Conservation (phyloP, 495 filamentous ascomycete species). For the Penicillium parvum region DNA sequence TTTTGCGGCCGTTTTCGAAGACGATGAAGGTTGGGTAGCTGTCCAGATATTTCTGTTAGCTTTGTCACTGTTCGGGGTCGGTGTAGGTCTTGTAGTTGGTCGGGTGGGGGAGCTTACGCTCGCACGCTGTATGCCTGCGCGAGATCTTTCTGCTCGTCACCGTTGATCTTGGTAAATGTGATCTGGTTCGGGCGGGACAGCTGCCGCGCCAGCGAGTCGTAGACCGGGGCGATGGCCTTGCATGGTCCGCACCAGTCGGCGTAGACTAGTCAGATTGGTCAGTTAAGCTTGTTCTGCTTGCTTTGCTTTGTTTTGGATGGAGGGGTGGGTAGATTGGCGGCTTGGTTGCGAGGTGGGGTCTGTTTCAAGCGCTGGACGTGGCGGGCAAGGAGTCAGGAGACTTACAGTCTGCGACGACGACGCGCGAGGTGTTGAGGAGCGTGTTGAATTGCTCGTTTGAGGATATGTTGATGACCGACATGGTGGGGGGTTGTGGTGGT, state of each 20-base stretch:
- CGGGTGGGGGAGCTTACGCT: constrained; percentile 47
- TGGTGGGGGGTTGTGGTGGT: constrained; percentile 15
- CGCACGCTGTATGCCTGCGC: constrained; percentile 66
- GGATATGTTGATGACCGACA: constrained; percentile 61
- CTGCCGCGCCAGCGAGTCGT: constrained; percentile 68
- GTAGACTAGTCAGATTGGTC: constrained; percentile 57
- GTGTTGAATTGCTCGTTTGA: constrained; percentile 67
- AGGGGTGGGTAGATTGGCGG: constrained; percentile 5
- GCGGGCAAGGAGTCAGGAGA: no score
- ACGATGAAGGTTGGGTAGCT: constrained; percentile 78
- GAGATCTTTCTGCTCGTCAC: constrained; percentile 69
- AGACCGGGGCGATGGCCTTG: constrained; percentile 78
- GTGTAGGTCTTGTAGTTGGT: background rate
- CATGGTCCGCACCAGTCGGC: constrained; percentile 85
- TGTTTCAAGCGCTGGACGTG: constrained; percentile 7
- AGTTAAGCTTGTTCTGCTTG: background rate
- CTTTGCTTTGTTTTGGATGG: no score
- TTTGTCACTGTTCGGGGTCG: background rate
- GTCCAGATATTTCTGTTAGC: background rate
- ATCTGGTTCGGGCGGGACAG: constrained; percentile 69
- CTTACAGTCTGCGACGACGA: constrained; percentile 87
- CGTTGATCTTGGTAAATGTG: constrained; percentile 84
- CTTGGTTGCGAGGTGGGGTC: background rate
- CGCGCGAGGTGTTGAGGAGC: constrained; percentile 59
- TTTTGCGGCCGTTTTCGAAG: constrained; percentile 68